These are phyloP conservation scores for Lentinus tigrinus DNA, from an alignment of 768 basidiomycete genomes.

Conservation along the genomic window DNA sequence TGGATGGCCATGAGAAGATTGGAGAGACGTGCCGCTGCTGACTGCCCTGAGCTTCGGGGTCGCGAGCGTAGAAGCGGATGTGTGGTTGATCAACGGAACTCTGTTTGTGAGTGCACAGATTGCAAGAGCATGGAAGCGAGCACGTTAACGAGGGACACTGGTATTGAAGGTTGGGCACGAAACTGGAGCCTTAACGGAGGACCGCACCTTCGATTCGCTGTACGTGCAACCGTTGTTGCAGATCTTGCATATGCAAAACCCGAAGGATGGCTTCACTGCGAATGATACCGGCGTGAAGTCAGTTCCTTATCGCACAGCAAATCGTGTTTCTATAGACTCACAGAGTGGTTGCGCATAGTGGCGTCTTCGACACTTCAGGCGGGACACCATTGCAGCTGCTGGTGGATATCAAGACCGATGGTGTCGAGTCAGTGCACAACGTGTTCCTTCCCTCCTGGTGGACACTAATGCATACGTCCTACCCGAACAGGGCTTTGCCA, in stretches of 20 bases:
- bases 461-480: conserved; percentile 4
- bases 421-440: conserved; percentile 41
- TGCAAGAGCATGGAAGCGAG: background rate
- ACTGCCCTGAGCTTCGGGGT: conserved; percentile 49
- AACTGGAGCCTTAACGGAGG: conserved; percentile 38
- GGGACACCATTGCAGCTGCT: conserved; percentile 45
- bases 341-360: conserved; percentile 29
- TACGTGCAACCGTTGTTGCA: conserved; percentile 47
- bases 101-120: conserved; percentile 36
- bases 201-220: conserved; percentile 46
- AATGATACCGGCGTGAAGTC: conserved; percentile 43
- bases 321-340: background rate
- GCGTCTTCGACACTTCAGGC: conserved; percentile 48
- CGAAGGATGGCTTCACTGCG: conserved; percentile 38
- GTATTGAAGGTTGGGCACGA: conserved; percentile 45
- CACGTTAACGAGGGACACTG: background rate
- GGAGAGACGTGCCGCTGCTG: conserved; percentile 50
- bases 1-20: conserved; percentile 36
- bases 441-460: background rate
- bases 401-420: conserved; percentile 54
- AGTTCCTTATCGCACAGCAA: conserved; percentile 11
- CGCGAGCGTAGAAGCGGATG: conserved; percentile 53
- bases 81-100: conserved; percentile 45
- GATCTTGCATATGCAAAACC: conserved; percentile 43
- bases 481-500: conserved; percentile 37